Evolutionary conservation across 2,329 filamentous ascomycete genomes (phyloP).

Genomic region (Tricladium varicosporioides): DNA sequence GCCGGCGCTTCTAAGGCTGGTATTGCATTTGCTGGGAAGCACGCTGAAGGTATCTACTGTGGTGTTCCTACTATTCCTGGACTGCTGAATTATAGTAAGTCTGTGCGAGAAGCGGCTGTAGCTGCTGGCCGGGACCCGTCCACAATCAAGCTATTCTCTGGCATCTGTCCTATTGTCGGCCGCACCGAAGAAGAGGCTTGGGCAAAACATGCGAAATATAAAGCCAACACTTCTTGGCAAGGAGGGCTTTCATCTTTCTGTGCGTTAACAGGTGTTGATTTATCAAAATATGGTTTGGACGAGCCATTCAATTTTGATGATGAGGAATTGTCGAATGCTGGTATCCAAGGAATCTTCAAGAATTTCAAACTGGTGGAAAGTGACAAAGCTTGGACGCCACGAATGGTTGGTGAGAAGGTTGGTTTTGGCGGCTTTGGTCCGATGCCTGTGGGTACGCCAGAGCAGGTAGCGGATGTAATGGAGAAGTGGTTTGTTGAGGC

Average conservation of each 20-base stretch:
- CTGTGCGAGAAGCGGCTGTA: constrained; percentile 51
- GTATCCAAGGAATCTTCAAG: constrained; percentile 12
- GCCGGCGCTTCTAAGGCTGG: constrained; percentile 65
- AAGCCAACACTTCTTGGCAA: constrained; percentile 58
- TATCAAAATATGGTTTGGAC: constrained; percentile 30
- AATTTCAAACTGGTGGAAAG: constrained; percentile 8
- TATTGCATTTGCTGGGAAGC: constrained; percentile 63
- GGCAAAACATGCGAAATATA: constrained; percentile 59
- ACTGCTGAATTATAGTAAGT: constrained; percentile 58
- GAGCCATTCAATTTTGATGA: constrained; percentile 11
- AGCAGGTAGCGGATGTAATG: constrained; percentile 4
- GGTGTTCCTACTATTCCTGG: constrained; percentile 43
- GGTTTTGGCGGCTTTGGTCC: constrained; percentile 6
- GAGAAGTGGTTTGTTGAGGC: constrained; percentile 5
- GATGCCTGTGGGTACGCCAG: constrained; percentile 3
- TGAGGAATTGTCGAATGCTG: constrained; percentile 6
- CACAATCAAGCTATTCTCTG: constrained; percentile 63
- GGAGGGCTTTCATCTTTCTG: constrained; percentile 68
- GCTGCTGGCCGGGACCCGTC: constrained; percentile 52
- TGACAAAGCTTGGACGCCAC: constrained; percentile 2
- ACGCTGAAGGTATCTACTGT: constrained; percentile 63
- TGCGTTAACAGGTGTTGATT: constrained; percentile 69
- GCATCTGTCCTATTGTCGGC: constrained; percentile 64
- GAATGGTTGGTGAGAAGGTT: constrained; percentile 6
- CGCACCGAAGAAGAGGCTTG: constrained; percentile 62